These are phyloP conservation scores for Protomyces lactucae-debilis DNA, from an alignment of 1,139 yeast genomes.

Conservation along the genomic window DNA sequence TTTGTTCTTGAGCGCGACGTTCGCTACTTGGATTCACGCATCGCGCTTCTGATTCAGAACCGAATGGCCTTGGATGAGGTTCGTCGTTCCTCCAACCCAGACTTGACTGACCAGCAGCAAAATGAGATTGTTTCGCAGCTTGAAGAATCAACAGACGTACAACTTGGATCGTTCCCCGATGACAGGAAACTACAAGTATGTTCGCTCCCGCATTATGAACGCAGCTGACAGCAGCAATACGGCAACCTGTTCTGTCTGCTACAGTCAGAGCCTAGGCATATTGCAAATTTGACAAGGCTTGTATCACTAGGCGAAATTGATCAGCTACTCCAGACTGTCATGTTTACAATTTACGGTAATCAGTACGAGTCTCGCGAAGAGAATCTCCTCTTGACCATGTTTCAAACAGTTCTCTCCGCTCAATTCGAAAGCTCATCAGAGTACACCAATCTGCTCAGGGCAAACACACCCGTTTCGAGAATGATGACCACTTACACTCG, in stretches of 20 bases:
- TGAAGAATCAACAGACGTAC: constrained; percentile 33
- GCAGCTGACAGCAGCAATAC: constrained; percentile 35
- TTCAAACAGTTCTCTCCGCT: constrained; percentile 42
- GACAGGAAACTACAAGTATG: constrained; percentile 31
- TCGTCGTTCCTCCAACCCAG: not conserved
- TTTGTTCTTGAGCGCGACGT: constrained; percentile 44
- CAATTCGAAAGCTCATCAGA: constrained; percentile 44
- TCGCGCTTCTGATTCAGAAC: constrained; percentile 44
- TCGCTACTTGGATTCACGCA: constrained; percentile 43
- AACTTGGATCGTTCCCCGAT: constrained; percentile 33
- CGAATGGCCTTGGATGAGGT: constrained; percentile 43
- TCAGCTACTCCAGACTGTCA: constrained; percentile 43
- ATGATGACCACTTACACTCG: constrained; percentile 47
- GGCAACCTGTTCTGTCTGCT: constrained; percentile 43
- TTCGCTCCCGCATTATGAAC: not conserved
- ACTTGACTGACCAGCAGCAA: constrained; percentile 31
- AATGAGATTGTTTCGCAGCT: constrained; percentile 41
- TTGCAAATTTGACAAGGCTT: constrained; percentile 41
- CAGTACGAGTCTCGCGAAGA: constrained; percentile 46
- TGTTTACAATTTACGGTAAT: constrained; percentile 46
- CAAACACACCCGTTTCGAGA: constrained; percentile 45
- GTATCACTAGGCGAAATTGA: constrained; percentile 45
- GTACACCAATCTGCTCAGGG: constrained; percentile 41
- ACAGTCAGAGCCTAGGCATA: constrained; percentile 44
- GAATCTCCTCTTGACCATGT: constrained; percentile 42